Evolutionary conservation across 768 basidiomycete species (phyloP), one percentile per base, ranked within the genome.

Genomic region (Dictyophora rubrovolvata): DNA sequence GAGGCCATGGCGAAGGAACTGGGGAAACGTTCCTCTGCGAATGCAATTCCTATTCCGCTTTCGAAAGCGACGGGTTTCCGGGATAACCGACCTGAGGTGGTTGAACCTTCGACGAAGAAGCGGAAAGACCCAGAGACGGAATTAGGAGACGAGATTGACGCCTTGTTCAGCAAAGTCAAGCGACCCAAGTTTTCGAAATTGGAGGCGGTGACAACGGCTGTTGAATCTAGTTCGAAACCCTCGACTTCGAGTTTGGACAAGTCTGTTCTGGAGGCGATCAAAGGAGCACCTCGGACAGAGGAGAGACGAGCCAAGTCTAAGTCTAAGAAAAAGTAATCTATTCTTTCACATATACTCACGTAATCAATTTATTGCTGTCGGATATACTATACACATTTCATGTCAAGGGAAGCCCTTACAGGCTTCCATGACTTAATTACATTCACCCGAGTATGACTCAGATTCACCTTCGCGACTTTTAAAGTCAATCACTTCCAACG

Each of bases 71-170:
- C 61, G 54, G 33, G 71, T 61, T 65, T 63, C 21, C 48, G 61
- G 53, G 64, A 28, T 0, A 22, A 14, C 28, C 20, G 33, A 23
- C 17, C 20, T 23, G 54, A 56, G 22, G 63, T 9, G 56, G 50
- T 17, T 46, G 48, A 35, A 52, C 52, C 47, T 20, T 57, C 12
- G 11, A 35, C 54, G n/a, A 52, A 20, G 47, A 64, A 62, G 46
- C 69, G 69, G 63, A 79, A 78, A 65, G 71, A 76, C 21, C 78
- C 78, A 49, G 73, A 77, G 64, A 67, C 54, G 22, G 65, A 68
- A 21, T 62, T 71, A 7, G 78, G 74, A 50, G 83, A 91, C 64
- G 89, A 88, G 67, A 92, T 93, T 55, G 90, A 92, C 59, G 78
- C 72, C 2, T 71, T 91, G 11, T 93, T 93, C 67, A 76, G 80